Evolutionary conservation across 2,329 filamentous ascomycete genomes (phyloP), one percentile per base, ranked within the genome.

Genomic region (Arthroderma sp.): DNA sequence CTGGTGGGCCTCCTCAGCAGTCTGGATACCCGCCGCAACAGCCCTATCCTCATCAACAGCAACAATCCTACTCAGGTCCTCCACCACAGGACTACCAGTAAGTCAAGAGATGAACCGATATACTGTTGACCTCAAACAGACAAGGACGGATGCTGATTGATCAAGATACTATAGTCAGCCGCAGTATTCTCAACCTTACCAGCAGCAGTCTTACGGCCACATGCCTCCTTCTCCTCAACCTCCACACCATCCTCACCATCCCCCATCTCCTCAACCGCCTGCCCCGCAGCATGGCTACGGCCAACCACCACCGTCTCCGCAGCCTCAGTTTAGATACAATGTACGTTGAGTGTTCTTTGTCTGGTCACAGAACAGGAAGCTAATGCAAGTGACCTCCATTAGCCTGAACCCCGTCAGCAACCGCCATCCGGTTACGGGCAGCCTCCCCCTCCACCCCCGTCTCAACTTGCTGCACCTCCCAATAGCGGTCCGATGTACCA

Each of bases 11-110:
- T 52, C 36, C 36, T 38, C 40, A 30, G 27, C 42, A 30, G 27
- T 27, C 32, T 29, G 33, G 31, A 15, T 49, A 47, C 38, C 44
- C 41, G 38, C 40, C 27, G 57, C 71, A 71, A 50, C 74, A 75
- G 54, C 70, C 72, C 70, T 76, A 71, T 53, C 66, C 56, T 44
- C 63, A 60, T 52, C 58, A 61, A 43, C 55, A 58, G 48, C 58
- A 53, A 45, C 56, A 56, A 44, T 53, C 54, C 47, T 67, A 67
- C 49, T 50, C 51, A 38, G 47, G 49, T 30, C 61, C 60, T 42
- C 58, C 63, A 45, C 63, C 57, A 48, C 61, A 57, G 43, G 61
- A 57, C 43, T 66, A 68, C 43, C 62, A 61, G 60, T 67, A 58
- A 57, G 63, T 54, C 28, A 37, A 38, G 28, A 32, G 8, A 41